A percentile compares a stretch with the other conserved stretches of the same genome.
phyloP scores from a whole-genome alignment of 2,329 filamentous ascomycete species.

The Penicillium paneum region DNA sequence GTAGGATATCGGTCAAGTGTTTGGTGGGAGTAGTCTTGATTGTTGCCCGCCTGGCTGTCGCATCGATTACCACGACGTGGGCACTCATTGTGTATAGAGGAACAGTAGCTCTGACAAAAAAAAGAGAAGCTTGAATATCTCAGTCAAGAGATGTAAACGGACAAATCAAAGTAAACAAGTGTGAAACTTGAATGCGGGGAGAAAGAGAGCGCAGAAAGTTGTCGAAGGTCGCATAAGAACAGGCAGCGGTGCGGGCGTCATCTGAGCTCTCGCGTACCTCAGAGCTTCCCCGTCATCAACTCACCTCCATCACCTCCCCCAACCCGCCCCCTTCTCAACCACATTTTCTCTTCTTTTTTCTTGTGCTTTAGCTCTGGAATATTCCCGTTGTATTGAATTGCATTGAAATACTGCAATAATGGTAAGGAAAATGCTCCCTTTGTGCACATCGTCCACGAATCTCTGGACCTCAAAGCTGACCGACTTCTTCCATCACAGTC shows the following conservation, averaged over 20 bases:
- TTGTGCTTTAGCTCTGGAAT: slow-evolving; percentile 14
- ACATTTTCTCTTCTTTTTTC: slow-evolving; percentile 7
- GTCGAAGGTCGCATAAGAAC: slow-evolving; percentile 23
- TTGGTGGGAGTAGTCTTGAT: slow-evolving; percentile 81
- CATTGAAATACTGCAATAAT: slow-evolving; percentile 21
- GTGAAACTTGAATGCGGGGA: slow-evolving; percentile 4
- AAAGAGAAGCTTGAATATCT: not conserved
- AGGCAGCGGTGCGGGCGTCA: slow-evolving; percentile 36
- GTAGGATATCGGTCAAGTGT: slow-evolving; percentile 77
- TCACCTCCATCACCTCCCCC: slow-evolving; percentile 18
- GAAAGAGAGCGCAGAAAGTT: slow-evolving; percentile 27
- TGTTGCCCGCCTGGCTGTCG: slow-evolving; percentile 70
- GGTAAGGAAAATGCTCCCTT: slow-evolving; percentile 19
- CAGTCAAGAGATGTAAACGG: not conserved
- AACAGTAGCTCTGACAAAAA: not conserved
- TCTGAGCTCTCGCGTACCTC: slow-evolving; percentile 30
- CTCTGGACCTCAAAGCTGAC: slow-evolving; percentile 32
- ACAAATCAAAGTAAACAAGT: not conserved
- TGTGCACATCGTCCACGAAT: slow-evolving; percentile 10
- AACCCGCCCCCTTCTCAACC: slow-evolving; percentile 18
- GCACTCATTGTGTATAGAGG: slow-evolving; percentile 63
- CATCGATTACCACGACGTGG: slow-evolving; percentile 83
- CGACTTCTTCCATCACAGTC: slow-evolving; percentile 55
- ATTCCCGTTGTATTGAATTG: slow-evolving; percentile 11
- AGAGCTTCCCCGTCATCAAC: slow-evolving; percentile 31